Evolutionary conservation across 345 rosid genomes (phyloP).

Genomic region (Isatis tinctoria): DNA sequence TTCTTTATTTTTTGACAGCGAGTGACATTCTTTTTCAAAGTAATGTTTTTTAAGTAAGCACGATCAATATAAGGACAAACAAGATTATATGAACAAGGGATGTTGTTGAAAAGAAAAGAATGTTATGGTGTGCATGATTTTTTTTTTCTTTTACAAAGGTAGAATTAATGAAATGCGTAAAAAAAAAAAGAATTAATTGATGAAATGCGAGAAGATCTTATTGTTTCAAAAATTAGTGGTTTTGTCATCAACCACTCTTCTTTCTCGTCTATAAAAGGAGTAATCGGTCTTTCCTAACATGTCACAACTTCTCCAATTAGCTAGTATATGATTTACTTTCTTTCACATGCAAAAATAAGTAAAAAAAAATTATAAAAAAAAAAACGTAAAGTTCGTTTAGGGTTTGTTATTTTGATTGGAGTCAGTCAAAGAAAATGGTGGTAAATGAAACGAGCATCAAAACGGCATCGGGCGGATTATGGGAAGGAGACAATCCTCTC

Average conservation of each 20-base stretch:
- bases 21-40: neutral
- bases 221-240: neutral
- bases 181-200: too few relatives aligned
- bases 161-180: neutral
- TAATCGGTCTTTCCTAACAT: neutral
- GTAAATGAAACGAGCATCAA: neutral
- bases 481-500: neutral
- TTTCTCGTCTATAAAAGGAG: neutral
- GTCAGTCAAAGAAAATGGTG: neutral
- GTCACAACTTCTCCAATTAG: neutral
- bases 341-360: neutral
- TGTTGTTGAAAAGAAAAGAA: neutral
- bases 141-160: neutral
- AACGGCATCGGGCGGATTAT: neutral
- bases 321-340: neutral
- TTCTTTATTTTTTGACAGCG: neutral
- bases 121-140: neutral
- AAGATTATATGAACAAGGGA: neutral
- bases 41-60: neutral
- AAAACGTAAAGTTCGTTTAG: neutral
- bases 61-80: neutral
- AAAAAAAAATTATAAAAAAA: too few relatives aligned
- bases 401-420: neutral
- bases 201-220: neutral
- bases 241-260: neutral